Base-by-base conservation (phyloP, 176 grass and related monocot genomes). In the Aegilops sharonensis region DNA sequence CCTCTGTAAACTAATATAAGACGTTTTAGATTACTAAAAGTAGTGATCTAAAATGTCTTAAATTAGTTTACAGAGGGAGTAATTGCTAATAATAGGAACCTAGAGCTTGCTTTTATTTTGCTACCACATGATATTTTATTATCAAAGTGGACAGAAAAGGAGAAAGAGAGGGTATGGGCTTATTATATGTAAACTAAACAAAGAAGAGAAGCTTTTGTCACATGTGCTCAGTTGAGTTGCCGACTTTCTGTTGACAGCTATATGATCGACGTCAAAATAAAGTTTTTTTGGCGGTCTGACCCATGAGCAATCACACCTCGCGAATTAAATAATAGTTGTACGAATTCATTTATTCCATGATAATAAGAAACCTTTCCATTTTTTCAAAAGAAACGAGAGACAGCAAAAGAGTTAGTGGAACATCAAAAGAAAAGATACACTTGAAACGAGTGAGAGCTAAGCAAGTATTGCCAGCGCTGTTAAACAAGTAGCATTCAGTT, bases 121-220 rank as follows among this genome's bases (percentile, higher is more conserved):
- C 30, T 75, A 60, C 40, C 2, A 48, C 48, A 62, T 32, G 9
- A 3, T 30, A 50, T 75, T 60, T 71, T 69, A 78, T 90, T 86
- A 42, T 78, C 72, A 39, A 86, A 85, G 70, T 69, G 24, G 50
- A 62, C 34, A 63, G 32, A 25, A 78, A 17, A 62, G 48, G 75
- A 64, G n/a, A 78, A 39, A 67, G 54, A 54, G 23, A 72, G 56
- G 11, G 48, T 54, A 78, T 72, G 79, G 64, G 31, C 9, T 34
- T 87, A 87, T 64, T 83, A 5, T 74, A 34, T 89, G 9, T 18
- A 56, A 87, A 89, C 76, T 31, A 65, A 77, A 67, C 71, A 72
- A 72, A 73, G 17, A 69, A 24, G 47, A 70, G 40, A 70, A 86
- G 54, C 79, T 79, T 86, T 87, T 56, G 14, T 79, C 54, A 43